Base-by-base conservation (phyloP, 2,329 filamentous ascomycete genomes). In the Alternaria sp. region DNA sequence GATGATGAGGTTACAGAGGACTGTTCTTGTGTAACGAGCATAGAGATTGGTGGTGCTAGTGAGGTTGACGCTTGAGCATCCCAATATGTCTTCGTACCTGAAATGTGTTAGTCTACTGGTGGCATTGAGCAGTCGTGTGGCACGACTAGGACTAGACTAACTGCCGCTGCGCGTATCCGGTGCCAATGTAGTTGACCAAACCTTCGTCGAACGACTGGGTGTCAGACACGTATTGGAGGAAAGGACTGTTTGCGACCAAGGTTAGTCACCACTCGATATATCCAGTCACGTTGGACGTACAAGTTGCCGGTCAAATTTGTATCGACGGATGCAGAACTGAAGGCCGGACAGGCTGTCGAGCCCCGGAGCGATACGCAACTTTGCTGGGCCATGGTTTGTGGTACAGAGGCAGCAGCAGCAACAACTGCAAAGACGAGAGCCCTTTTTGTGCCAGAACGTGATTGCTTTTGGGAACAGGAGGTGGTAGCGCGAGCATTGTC, bases 1-100 rank as follows among this genome's bases (percentile, higher is more conserved):
- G 52, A 99, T 87, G 74, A 99, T 91, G 67, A 92, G 87, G 83
- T 96, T 98, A 85, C 95, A 99, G 66, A 99, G 86, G 65, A 96
- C 90, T 63, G 92, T 95, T 48, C 89, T 95, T 5, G 94, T 97
- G 81, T 94, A 99, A 71, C 95, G 90, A 50, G 95, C 94, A 80
- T 99, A 99, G 73, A 94, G 87, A 72, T 91, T 86, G 68, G 88
- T 90, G 4, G 93, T 90, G 76, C 97, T 92, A 57, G 87, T 88
- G 58, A 94, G 85, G 73, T 95, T 88, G 71, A 97, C 84, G 64
- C 87, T 86, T 49, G 86, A 85, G 78, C 95, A 99, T 57, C 94
- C 94, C 66, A 99, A 86, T 49, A 93, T 83, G 54, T 86, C 84
- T 77, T 92, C 85, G 80, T 94, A 99, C 83, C 94, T 98, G 73